phyloP scores from a whole-genome alignment of 2,329 filamentous ascomycete genomes.

The Calonectria leucothoes region DNA sequence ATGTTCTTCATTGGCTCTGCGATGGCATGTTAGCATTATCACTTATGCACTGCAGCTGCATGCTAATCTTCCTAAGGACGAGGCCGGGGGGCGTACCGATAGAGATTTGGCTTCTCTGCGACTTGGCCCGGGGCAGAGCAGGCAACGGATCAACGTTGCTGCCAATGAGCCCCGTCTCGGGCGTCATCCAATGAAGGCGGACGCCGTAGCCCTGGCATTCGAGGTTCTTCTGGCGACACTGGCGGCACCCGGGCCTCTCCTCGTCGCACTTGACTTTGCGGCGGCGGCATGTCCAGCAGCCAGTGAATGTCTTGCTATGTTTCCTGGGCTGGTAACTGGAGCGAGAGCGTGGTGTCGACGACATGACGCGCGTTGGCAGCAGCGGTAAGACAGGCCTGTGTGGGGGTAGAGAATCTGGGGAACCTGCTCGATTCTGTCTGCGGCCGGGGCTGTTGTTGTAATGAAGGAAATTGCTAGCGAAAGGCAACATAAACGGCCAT shows the following conservation, averaged over 20 bases:
- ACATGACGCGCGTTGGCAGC: conserved; percentile 22
- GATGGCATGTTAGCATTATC: background rate
- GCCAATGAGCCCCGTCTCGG: conserved; percentile 9
- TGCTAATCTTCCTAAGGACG: background rate
- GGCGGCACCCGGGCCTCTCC: conserved; percentile 45
- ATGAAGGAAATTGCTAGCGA: conserved; percentile 22
- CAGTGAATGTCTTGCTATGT: conserved; percentile 44
- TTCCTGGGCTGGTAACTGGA: conserved; percentile 27
- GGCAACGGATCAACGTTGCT: conserved; percentile 9
- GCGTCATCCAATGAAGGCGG: conserved; percentile 43
- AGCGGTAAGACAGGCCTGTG: background rate
- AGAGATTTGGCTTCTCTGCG: conserved; percentile 21
- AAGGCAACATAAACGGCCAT: background rate
- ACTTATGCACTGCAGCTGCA: background rate
- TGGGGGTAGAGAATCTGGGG: background rate
- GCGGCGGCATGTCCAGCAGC: conserved; percentile 52
- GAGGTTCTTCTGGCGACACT: conserved; percentile 46
- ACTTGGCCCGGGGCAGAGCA: conserved; percentile 12
- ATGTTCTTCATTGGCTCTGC: conserved; percentile 13
- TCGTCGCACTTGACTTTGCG: conserved; percentile 54
- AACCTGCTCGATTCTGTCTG: background rate
- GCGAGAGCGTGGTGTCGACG: conserved; percentile 13
- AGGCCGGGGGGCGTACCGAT: conserved; percentile 10
- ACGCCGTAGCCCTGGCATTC: conserved; percentile 46
- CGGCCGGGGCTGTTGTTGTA: background rate